Base-by-base conservation (phyloP, 495 filamentous ascomycete genomes). In the Penicillium bovifimosum region DNA sequence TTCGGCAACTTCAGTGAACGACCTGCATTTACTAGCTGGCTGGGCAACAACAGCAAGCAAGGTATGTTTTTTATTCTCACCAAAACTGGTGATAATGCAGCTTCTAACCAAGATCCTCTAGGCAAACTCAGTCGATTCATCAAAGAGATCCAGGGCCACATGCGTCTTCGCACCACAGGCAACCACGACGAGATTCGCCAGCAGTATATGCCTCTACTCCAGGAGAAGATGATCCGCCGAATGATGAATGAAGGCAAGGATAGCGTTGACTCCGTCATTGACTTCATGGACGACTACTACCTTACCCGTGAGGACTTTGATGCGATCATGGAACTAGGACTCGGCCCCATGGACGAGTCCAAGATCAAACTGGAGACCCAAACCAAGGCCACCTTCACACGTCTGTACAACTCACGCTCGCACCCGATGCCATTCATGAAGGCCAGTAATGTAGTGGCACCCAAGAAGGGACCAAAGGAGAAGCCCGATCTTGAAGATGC, bases 401-500 rank as follows among this genome's bases (percentile, higher is more conserved):
- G 91, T 66, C 61, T 82, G 78, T 98, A 98, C 67, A 98, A 98
- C 59, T 65, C 76, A 38, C 82, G 80, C 66, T 86, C 87, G 2
- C 93, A 99, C 63, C 95, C 92, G 0, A 70, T 97, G 41, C 91
- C 93, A 4, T 99, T 96, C 74, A 96, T 96, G 83, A 96, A 96
- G 71, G 87, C 91, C 8, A 87, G 80, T 69, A 85, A 76, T 59
- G 81, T 95, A 17, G 62, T 83, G 8, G 84, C 88, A 16, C 87
- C 90, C 54, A 86, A 83, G 64, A 76, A 78, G 44, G 68, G 73
- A 48, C 70, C 78, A 44, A 92, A 86, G 70, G 90, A 88, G 41
- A 84, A 84, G 50, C 93, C 93, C 0, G 93, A 99, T 72, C 79
- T 99, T 41, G 93, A 99, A 68, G 93, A 99, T 67, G 92, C 90